Base-by-base conservation (phyloP, 352 stramenopile genomes). In the Phytophthora niederhauseri region DNA sequence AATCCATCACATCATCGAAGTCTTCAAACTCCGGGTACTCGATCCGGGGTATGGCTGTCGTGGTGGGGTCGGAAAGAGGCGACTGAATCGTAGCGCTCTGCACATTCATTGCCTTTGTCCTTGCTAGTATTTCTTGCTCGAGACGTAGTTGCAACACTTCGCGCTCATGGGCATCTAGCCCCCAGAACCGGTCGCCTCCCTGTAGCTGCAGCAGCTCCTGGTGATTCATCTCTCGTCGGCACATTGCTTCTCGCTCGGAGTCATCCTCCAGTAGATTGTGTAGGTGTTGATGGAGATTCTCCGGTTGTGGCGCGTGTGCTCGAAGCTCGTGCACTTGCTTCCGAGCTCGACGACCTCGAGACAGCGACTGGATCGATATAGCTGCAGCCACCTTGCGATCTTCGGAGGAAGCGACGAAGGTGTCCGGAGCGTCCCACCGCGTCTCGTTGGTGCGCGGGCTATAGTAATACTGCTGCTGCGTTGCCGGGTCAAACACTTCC, bases 381-480 rank as follows among this genome's bases (percentile, higher is more conserved):
- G 77, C 79, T 11, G 82, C 82, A 28, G 73, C 72, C 54, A 84
- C 78, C 17, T 80, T 72, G 11, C 70, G 73, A 66, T 85, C 76
- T 36, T 89, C 77, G 3, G 61, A 50, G 4, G 73, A 71, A 3
- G 75, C 72, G 17, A 81, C 75, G n/a, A 76, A 80, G 26, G 70
- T 36, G 8, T 64, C 66, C 6, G 83, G 76, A 0, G 76, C 65
- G 36, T 89, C 79, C 81, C 77, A 89, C 1, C 79, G 71, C 9
- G 79, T 86, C 53, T 82, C 76, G 17, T 68, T 70, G 6, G 83
- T 86, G 1, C 61, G 50, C 7, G 81, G 68, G 50, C 75, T 85
- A 56, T 85, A 84, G 63, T 91, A 91, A 57, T 91, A 91, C 38
- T 85, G 65, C 28, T 85, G 63, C 24, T 83, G 81, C 36, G 84